These are phyloP conservation scores for Oxalis stricta DNA, from an alignment of 441 rosid species.

Conservation along the genomic window DNA sequence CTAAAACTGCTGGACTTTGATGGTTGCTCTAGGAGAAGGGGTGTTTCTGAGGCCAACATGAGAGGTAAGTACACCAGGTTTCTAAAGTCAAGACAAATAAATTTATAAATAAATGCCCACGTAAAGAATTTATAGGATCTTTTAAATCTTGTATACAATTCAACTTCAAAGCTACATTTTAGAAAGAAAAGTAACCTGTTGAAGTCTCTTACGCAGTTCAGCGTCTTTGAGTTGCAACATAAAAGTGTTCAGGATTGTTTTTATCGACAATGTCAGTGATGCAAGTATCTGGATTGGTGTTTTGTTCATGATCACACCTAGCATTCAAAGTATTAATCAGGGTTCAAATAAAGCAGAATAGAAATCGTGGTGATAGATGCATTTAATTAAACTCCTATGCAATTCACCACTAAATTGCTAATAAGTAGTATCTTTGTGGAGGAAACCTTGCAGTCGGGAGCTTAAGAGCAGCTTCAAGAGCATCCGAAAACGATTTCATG, in stretches of 20 bases:
- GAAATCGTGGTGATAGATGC: no score
- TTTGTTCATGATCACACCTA: conserved; percentile 71
- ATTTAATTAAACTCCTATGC: no score
- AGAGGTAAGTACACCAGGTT: conserved; percentile 72
- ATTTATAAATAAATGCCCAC: not conserved
- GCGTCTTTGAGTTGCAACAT: conserved; percentile 74
- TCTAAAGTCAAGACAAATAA: conserved; percentile 23
- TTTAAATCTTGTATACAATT: no score
- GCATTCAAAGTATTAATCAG: no score
- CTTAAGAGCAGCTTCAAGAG: no score
- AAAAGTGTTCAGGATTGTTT: conserved; percentile 62
- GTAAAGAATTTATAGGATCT: no score
- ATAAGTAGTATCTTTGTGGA: no score
- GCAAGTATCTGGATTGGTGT: conserved; percentile 51
- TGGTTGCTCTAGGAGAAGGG: conserved; percentile 68
- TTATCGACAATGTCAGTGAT: conserved; percentile 46
- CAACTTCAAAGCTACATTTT: not conserved
- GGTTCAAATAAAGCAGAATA: no score
- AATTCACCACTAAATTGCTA: no score
- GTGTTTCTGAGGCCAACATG: conserved; percentile 55
- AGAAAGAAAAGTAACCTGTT: conserved; percentile 29
- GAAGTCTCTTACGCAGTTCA: conserved; percentile 51
- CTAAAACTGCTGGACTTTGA: conserved; percentile 73
- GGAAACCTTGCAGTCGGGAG: no score
- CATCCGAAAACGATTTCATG: conserved; percentile 8